A percentile compares a stretch with the other conserved stretches of the same genome.
phyloP scores from a whole-genome alignment of 2,329 filamentous ascomycete species.

The Fusarium ambrosium region DNA sequence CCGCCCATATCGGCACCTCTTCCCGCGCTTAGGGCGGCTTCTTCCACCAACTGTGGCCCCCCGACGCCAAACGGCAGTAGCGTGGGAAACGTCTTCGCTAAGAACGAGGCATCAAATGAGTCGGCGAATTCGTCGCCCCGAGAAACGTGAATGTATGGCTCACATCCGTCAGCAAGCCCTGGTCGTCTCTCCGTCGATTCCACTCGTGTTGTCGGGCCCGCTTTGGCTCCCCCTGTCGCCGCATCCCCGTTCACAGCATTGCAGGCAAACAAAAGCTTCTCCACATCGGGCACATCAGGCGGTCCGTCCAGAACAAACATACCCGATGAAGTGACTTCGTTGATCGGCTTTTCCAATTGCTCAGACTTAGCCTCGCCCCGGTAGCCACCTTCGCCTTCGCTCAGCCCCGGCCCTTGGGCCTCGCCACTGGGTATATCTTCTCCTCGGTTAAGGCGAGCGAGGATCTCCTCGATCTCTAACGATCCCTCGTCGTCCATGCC shows the following conservation, averaged over 20 bases:
- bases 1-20: background rate
- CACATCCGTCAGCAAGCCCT: background rate
- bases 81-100: slow-evolving; percentile 30
- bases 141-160: slow-evolving; percentile 16
- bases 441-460: background rate
- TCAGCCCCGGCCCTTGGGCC: background rate
- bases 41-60: slow-evolving; percentile 13
- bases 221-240: background rate
- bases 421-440: background rate
- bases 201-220: background rate
- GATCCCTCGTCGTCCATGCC: background rate
- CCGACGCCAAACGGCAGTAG: slow-evolving; percentile 24
- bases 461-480: background rate
- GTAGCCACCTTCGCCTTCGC: background rate
- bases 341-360: background rate
- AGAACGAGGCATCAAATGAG: slow-evolving; percentile 18
- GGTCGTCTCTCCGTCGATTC: background rate
- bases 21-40: background rate
- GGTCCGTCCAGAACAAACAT: background rate
- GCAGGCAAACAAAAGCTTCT: background rate
- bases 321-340: background rate
- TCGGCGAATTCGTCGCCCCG: slow-evolving; percentile 27
- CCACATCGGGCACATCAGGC: background rate
- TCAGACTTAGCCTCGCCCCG: background rate
- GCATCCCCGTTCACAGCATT: background rate